Evolutionary conservation across 495 filamentous ascomycete species (phyloP), one percentile per base, ranked within the genome.

Genomic region (Xylaria intraflava): DNA sequence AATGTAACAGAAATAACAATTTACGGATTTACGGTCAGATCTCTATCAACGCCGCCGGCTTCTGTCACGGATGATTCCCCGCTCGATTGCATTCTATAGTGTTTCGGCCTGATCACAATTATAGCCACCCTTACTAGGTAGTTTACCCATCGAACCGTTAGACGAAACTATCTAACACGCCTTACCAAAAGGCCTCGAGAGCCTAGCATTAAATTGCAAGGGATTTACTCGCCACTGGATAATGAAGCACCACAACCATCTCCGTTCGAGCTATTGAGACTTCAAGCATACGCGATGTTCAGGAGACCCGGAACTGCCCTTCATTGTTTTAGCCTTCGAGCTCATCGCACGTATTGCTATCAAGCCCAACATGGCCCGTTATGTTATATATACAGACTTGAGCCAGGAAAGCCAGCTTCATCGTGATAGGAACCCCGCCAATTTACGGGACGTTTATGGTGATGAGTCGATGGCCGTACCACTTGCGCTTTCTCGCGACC

Each of bases 111-210:
- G n/a, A n/a, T n/a, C n/a, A n/a, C n/a, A n/a, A 40, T 40, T 19
- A 40, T 40, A 19, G 38, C 16, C 16, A 14, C 12, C 33, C 17
- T 10, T 5, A 20, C 38, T 40, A 6, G 22, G 6, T 3, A 19
- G 16, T 19, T 43, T 70, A 24, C 67, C 67, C 23, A 45, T 6
- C 55, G 66, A 70, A 58, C 55, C 67, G 33, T 55, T 70, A 8
- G 60, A 65, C 51, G 51, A 46, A 30, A 63, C 69, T 36, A 55
- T 69, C 48, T 41, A 47, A 51, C 59, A 64, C 52, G 59, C 58
- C 57, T 45, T 69, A 58, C 65, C 70, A 53, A 60, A 69, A 51
- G 68, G 69, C 20, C 69, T 73, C 52, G 69, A 71, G 60, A 69
- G 67, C 61, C 23, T 73, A 51, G 68, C 63, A 49, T 58, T 69